Conservation (phyloP, 192 early-diverging fungal genomes). For the Lunasporangiospora selenospora region DNA sequence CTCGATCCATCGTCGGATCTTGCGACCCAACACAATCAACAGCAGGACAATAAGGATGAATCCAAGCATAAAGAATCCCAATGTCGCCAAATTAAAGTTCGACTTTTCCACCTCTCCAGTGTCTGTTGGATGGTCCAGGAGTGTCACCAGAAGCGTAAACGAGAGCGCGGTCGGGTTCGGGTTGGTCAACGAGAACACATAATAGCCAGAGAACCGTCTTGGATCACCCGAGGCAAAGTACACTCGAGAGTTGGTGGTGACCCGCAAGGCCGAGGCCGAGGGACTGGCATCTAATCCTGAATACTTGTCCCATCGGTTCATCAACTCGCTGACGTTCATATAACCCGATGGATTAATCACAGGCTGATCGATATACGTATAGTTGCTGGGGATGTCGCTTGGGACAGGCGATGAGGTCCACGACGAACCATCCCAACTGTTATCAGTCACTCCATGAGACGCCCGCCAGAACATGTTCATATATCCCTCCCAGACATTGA, state of each 20-base stretch:
- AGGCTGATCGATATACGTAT: neutral
- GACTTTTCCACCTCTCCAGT: no score
- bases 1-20: constrained; percentile 11
- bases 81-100: constrained; percentile 21
- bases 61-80: constrained; percentile 32
- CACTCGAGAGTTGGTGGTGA: neutral
- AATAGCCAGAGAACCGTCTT: constrained; percentile 43
- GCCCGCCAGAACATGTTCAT: constrained; percentile 52
- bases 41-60: constrained; percentile 17
- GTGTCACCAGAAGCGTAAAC: constrained; percentile 16
- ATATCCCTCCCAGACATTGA: constrained; percentile 45
- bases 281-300: constrained; percentile 29
- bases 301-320: constrained; percentile 22
- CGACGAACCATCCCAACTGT: constrained; percentile 20
- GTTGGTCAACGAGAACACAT: constrained; percentile 42
- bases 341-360: constrained; percentile 16
- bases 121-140: neutral
- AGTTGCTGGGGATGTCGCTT: neutral
- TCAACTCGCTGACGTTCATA: constrained; percentile 16
- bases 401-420: constrained; percentile 14
- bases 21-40: constrained; percentile 7
- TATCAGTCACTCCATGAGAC: constrained; percentile 25
- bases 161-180: neutral
- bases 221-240: constrained; percentile 26
- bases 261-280: constrained; percentile 12